phyloP scores from a whole-genome alignment of 495 filamentous ascomycete genomes.

The Neurospora sp. region DNA sequence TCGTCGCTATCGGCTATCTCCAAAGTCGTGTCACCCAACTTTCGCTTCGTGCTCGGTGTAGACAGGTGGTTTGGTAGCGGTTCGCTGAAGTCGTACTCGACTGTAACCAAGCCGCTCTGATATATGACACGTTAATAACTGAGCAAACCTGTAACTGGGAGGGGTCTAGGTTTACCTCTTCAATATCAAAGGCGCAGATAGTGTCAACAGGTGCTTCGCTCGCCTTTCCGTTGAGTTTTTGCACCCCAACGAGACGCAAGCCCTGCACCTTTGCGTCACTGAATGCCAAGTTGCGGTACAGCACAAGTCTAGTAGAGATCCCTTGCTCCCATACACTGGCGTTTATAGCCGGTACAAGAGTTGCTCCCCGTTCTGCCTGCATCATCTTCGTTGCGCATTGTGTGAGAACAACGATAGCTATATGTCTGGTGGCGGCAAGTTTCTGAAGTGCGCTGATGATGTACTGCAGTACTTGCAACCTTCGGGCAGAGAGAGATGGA shows the following conservation, averaged over 20 bases:
- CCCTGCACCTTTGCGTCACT: constrained; percentile 16
- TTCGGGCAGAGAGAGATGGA: constrained; percentile 23
- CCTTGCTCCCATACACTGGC: constrained; percentile 59
- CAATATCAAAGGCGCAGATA: constrained; percentile 31
- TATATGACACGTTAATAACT: constrained; percentile 3
- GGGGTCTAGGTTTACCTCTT: constrained; percentile 20
- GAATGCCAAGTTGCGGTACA: constrained; percentile 57
- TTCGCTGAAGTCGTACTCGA: constrained; percentile 16
- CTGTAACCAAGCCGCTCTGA: constrained; percentile 17
- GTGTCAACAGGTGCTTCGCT: constrained; percentile 14
- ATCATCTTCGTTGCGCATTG: constrained; percentile 67
- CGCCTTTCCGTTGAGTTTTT: constrained; percentile 34
- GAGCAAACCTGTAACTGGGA: constrained; percentile 7
- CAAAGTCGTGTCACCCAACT: constrained; percentile 30
- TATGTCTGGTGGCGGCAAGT: constrained; percentile 54
- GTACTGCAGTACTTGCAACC: constrained; percentile 35
- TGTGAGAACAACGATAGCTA: constrained; percentile 60
- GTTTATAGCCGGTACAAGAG: constrained; percentile 63
- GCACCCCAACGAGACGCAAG: constrained; percentile 31
- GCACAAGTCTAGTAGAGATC: constrained; percentile 53
- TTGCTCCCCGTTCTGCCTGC: constrained; percentile 44
- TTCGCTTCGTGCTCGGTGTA: constrained; percentile 31
- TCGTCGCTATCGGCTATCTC: constrained; percentile 42
- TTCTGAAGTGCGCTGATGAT: constrained; percentile 45
- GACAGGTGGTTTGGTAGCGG: constrained; percentile 16